A percentile compares a stretch with the other conserved stretches of the same genome.
phyloP scores from a whole-genome alignment of 108 stramenopile genomes.

The Mediolabrus comicus region DNA sequence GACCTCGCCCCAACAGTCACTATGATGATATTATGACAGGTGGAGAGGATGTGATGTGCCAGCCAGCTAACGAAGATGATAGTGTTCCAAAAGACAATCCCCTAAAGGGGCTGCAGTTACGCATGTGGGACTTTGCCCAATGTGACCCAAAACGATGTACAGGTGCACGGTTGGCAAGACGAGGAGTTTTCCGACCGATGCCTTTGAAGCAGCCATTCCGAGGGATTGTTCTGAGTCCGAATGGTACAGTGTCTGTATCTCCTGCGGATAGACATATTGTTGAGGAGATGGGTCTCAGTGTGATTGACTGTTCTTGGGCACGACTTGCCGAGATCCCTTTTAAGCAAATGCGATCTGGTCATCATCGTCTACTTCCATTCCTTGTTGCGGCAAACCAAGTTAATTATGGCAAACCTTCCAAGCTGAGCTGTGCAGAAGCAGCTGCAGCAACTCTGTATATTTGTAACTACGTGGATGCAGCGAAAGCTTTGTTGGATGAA shows the following conservation, averaged over 20 bases:
- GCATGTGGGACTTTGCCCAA: constrained; percentile 99
- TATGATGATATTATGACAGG: background rate
- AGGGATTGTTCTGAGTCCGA: constrained; percentile 93
- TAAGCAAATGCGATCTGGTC: constrained; percentile 85
- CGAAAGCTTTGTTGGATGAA: constrained; percentile 81
- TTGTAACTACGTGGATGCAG: constrained; percentile 85
- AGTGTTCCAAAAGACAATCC: constrained; percentile 31
- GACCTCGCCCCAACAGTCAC: background rate
- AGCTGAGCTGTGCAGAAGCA: constrained; percentile 89
- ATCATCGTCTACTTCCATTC: constrained; percentile 95
- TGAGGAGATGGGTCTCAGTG: constrained; percentile 80
- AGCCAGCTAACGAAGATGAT: background rate
- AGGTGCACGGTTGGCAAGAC: constrained; percentile 84
- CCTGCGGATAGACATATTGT: constrained; percentile 83
- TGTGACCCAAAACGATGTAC: constrained; percentile 98
- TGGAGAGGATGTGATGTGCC: background rate
- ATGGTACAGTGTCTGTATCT: constrained; percentile 85
- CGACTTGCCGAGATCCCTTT: constrained; percentile 94
- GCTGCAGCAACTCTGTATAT: constrained; percentile 91
- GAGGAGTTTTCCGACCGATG: constrained; percentile 80
- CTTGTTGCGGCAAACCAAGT: constrained; percentile 98
- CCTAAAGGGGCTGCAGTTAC: constrained; percentile 60
- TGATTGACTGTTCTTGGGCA: constrained; percentile 99
- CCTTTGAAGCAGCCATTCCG: constrained; percentile 83
- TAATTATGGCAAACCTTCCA: constrained; percentile 96